Conservation (phyloP, 345 rosid genomes). For the Linum tenue region DNA sequence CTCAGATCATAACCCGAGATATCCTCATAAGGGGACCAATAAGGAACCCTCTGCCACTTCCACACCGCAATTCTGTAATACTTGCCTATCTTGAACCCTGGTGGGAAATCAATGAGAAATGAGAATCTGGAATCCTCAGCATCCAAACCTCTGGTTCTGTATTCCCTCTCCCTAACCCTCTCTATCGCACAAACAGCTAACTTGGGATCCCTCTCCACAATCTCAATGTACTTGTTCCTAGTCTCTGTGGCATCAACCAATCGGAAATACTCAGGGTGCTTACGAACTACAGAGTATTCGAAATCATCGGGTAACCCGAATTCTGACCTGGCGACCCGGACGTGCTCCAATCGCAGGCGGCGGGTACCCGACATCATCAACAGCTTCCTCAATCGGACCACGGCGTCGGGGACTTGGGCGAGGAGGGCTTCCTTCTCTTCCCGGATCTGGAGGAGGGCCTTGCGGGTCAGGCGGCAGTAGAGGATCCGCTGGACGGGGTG, state of each 20-base stretch:
- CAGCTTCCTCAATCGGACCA: constrained; percentile 60
- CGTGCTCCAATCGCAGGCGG: constrained; percentile 68
- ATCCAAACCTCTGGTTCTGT: constrained; percentile 65
- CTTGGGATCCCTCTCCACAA: constrained; percentile 47
- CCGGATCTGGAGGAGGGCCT: constrained; percentile 56
- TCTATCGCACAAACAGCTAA: constrained; percentile 62
- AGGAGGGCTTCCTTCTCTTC: constrained; percentile 49
- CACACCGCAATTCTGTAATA: constrained; percentile 82
- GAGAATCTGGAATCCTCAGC: constrained; percentile 87
- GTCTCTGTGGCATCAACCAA: constrained; percentile 59
- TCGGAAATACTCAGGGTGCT: constrained; percentile 53
- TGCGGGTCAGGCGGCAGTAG: constrained; percentile 61
- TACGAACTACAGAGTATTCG: constrained; percentile 66
- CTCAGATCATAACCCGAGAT: constrained; percentile 74
- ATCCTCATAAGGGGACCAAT: constrained; percentile 94
- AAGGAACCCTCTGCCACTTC: constrained; percentile 94
- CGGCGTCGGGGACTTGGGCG: constrained; percentile 57
- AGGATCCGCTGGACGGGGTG: constrained; percentile 86
- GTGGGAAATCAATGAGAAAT: constrained; percentile 73
- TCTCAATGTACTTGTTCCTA: constrained; percentile 72
- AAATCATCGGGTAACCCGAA: constrained; percentile 94
- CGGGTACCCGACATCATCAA: constrained; percentile 73
- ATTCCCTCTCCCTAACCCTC: constrained; percentile 77
- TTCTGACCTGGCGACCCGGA: constrained; percentile 64
- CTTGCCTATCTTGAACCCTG: constrained; percentile 89